phyloP scores from a whole-genome alignment of 768 basidiomycete genomes.

The Leccinum subgranulosum region DNA sequence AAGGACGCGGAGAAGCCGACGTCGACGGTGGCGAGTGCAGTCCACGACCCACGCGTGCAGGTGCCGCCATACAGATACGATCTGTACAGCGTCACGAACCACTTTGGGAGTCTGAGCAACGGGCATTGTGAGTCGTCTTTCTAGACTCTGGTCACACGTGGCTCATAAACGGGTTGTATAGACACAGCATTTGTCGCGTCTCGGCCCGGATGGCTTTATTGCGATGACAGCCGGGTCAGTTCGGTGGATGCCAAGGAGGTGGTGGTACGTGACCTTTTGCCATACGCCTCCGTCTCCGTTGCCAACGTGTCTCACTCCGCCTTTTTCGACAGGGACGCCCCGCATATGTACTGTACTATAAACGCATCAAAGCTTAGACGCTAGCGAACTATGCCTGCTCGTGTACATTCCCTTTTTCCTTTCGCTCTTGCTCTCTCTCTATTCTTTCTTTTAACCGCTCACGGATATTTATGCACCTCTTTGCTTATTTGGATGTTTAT shows the following conservation, averaged over 20 bases:
- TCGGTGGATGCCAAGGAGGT: slow-evolving; percentile 74
- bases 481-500: not conserved
- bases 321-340: slow-evolving; percentile 46
- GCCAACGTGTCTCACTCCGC: slow-evolving; percentile 18
- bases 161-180: slow-evolving; percentile 28
- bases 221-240: slow-evolving; percentile 89
- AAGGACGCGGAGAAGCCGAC: slow-evolving; percentile 43
- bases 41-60: slow-evolving; percentile 77
- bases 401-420: not conserved
- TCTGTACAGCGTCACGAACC: slow-evolving; percentile 93
- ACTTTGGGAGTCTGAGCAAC: slow-evolving; percentile 89
- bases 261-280: slow-evolving; percentile 53
- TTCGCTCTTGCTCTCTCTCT: not conserved
- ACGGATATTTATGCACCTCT: not conserved
- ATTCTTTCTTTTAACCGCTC: not conserved
- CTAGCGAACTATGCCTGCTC: not conserved
- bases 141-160: not conserved
- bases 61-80: slow-evolving; percentile 92
- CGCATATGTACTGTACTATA: slow-evolving; percentile 83
- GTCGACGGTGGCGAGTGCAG: slow-evolving; percentile 4
- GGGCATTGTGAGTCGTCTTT: slow-evolving; percentile 79
- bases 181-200: slow-evolving; percentile 93
- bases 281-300: not conserved
- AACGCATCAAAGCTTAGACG: slow-evolving; percentile 42
- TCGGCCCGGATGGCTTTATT: slow-evolving; percentile 86